These are phyloP conservation scores for Aspergillus brasiliensis DNA, from an alignment of 2,329 filamentous ascomycete genomes.

Conservation along the genomic window DNA sequence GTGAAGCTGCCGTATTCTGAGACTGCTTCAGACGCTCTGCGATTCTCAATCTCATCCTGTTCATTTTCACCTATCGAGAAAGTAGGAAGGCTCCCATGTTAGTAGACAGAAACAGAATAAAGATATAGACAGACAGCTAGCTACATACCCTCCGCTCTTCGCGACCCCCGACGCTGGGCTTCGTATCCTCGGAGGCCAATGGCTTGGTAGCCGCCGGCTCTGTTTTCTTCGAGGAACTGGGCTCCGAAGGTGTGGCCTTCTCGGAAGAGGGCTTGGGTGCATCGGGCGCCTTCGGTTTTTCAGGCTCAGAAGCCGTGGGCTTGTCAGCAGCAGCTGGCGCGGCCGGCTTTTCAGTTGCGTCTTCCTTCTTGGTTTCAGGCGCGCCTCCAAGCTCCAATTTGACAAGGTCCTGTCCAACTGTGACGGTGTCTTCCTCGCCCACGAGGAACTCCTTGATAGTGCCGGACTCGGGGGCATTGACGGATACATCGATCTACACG, in stretches of 20 bases:
- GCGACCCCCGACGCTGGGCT: constrained; percentile 64
- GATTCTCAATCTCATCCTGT: constrained; percentile 96
- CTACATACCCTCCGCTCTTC: constrained; percentile 81
- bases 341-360: constrained; percentile 61
- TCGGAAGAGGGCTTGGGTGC: constrained; percentile 39
- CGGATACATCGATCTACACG: constrained; percentile 84
- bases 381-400: constrained; percentile 79
- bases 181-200: constrained; percentile 21
- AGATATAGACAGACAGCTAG: constrained; percentile 20
- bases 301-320: constrained; percentile 31
- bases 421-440: constrained; percentile 92
- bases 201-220: constrained; percentile 26
- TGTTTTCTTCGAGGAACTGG: constrained; percentile 20
- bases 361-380: constrained; percentile 58
- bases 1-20: constrained; percentile 94
- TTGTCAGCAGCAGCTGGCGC: constrained; percentile 58
- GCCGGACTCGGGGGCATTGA: constrained; percentile 90
- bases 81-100: background rate
- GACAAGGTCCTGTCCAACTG: constrained; percentile 87
- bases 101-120: background rate
- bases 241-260: constrained; percentile 46
- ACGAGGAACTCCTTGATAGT: constrained; percentile 89
- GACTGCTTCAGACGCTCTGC: constrained; percentile 98
- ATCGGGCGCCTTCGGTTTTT: constrained; percentile 30
- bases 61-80: constrained; percentile 86